Evolutionary conservation across 2,329 filamentous ascomycete species (phyloP), one percentile per base, ranked within the genome.

Genomic region (Fusarium anthophilum): DNA sequence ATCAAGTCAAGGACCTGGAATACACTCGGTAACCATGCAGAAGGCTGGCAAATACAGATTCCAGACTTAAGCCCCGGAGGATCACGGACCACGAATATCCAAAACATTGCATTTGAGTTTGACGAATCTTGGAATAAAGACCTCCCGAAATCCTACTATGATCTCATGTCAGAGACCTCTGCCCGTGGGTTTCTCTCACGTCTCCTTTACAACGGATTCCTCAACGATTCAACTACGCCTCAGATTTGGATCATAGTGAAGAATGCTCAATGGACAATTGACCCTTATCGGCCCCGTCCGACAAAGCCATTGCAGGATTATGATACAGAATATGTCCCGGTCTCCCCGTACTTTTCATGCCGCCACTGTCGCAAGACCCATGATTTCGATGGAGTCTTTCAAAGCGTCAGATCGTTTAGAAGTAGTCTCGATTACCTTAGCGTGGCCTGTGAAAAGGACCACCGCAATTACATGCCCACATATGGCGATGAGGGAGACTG

Each of bases 1-100:
- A 22, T 70, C 54, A 38, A 4, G 26, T 47, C 44, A 47, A 22
- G 22, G 26, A 4, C 9, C 18, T 47, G 18, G 18, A 28, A 28
- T 15, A 47, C 24, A 22, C 24, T 6, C 0, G 26, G 28, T 2
- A 4, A 28, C 44, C 44, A 11, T 22, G 1, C 1, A 3, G 13
- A 5, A 6, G 6, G 0, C 1, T 47, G 44, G 44, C 18, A 47
- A 47, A 47, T 47, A 8, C 1, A 11, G 20, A 1, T 28, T 5
- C 44, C 18, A 11, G 18, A 7, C 26, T 7, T 28, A 8, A 26
- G 8, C 43, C 11, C 43, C 6, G 3, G 3, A 6, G 11, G 24
- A 26, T 26, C 8, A 5, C 17, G 17, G 2, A 4, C 12, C 5
- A 22, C 8, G 26, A 2, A 15, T 47, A 47, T 47, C 8, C 3